Percentiles rank a stretch among this genome's conserved stretches.
These are phyloP conservation scores for Lactarius evosmus DNA, from an alignment of 768 basidiomycete species.

Conservation along the genomic window DNA sequence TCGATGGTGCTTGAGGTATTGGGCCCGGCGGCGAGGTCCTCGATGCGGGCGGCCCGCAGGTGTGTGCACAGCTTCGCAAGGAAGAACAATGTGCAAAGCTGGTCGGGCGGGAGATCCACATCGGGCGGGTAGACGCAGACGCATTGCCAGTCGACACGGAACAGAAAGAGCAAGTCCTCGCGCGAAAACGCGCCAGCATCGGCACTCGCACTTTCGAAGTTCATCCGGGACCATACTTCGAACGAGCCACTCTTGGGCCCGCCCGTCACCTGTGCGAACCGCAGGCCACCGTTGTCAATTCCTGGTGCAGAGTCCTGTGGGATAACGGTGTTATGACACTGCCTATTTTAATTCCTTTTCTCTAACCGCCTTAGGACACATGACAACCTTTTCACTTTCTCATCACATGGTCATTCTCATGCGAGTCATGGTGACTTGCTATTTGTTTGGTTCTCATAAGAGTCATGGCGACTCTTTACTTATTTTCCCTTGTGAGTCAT, in stretches of 20 bases:
- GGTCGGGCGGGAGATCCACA: background rate
- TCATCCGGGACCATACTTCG: slow-evolving; percentile 1
- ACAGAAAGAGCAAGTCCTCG: slow-evolving; percentile 11
- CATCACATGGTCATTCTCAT: too few species aligned
- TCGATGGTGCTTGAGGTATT: background rate
- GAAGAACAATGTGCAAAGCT: slow-evolving; percentile 14
- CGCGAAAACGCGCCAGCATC: background rate
- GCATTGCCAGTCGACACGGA: slow-evolving; percentile 7
- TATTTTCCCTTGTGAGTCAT: too few species aligned
- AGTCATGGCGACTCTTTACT: too few species aligned
- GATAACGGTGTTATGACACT: too few species aligned
- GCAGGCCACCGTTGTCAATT: background rate
- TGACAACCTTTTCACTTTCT: too few species aligned
- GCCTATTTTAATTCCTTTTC: too few species aligned
- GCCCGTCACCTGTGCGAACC: background rate
- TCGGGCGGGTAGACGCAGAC: slow-evolving; percentile 6
- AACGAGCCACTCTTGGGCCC: background rate
- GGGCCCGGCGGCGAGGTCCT: background rate
- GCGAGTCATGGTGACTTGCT: too few species aligned
- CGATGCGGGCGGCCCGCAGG: background rate
- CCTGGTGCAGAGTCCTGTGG: slow-evolving; percentile 5
- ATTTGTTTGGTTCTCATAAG: too few species aligned
- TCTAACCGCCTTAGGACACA: too few species aligned
- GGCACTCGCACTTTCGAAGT: background rate
- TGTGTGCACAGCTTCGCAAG: slow-evolving; percentile 6